Base-by-base conservation (phyloP, 768 basidiomycete species). In the Mycena maculata region DNA sequence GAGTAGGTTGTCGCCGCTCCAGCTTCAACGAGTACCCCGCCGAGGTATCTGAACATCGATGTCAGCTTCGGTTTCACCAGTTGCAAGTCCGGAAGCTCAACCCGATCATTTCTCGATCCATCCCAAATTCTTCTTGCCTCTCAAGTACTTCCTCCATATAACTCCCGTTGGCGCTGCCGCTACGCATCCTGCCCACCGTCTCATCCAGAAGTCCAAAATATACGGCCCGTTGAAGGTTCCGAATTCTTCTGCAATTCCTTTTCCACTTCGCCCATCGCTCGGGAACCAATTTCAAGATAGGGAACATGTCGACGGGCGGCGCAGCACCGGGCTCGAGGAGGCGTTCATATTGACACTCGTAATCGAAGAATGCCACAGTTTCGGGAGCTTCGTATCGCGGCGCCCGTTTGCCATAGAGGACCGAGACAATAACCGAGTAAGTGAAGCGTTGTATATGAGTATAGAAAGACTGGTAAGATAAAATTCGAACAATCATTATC, bases 251-350 rank as follows among this genome's bases (percentile, higher is more conserved):
- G 27, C 68, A 70, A 10, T 75, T 56, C 1, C 45, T 57, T 66
- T 82, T 82, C 81, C 81, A 81, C 11, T 70, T 58, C 7, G 79
- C 79, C 71, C 72, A 81, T 4, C 79, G 71, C 50, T 76, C 78
- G 5, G 81, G 81, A 3, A 82, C 71, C 44, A 76, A 70, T 27
- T 70, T 71, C 13, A 82, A 68, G 30, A 79, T 63, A 3, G 80
- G 79, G 38, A 81, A 61, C n/a, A 77, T 41, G 55, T 81, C 80
- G 9, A 81, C 65, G 8, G 80, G 80, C 6, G 80, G 79, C 48
- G 77, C 72, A n/a, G 78, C 75, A n/a, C 80, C 78, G 20, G 77
- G 73, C 30, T 76, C 77, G 22, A 78, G 60, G 12, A 73, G 70
- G 10, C 72, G 58, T 11, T 72, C 63, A 70, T 75, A 78, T 36